phyloP scores from a whole-genome alignment of 1,284 basidiomycete species.

The Ustilago tritici region DNA sequence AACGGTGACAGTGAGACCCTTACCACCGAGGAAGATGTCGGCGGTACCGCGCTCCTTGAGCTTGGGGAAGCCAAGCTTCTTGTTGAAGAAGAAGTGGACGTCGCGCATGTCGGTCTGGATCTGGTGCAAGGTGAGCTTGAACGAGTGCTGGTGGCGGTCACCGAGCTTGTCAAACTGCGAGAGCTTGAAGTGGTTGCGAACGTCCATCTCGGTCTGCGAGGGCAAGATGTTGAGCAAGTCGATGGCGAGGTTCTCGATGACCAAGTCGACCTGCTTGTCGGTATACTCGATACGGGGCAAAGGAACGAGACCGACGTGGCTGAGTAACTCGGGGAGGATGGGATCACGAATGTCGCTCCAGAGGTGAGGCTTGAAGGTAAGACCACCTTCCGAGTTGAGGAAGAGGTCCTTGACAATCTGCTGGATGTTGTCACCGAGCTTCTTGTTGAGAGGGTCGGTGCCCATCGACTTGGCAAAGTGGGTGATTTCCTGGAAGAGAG shows the following conservation, averaged over 20 bases:
- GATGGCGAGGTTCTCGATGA: constrained; percentile 91
- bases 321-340: constrained; percentile 83
- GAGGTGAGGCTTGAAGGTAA: constrained; percentile 83
- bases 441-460: constrained; percentile 84
- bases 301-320: constrained; percentile 81
- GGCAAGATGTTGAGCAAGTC: constrained; percentile 77
- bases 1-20: constrained; percentile 75
- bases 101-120: constrained; percentile 95
- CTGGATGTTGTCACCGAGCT: constrained; percentile 85
- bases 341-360: constrained; percentile 87
- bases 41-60: constrained; percentile 89
- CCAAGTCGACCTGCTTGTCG: constrained; percentile 73
- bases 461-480: constrained; percentile 85
- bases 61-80: constrained; percentile 78
- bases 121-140: constrained; percentile 73
- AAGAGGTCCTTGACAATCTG: constrained; percentile 83
- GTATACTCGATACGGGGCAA: constrained; percentile 73
- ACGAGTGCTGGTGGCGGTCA: constrained; percentile 58
- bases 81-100: constrained; percentile 80
- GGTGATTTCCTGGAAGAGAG: constrained; percentile 78
- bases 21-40: constrained; percentile 86
- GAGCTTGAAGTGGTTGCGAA: constrained; percentile 86
- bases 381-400: constrained; percentile 73
- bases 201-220: constrained; percentile 82
- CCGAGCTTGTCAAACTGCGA: constrained; percentile 57